Percentiles rank a stretch among this genome's conserved stretches.
Evolutionary conservation across 495 filamentous ascomycete genomes (phyloP).

Genomic region (Penicilliopsis zonata): DNA sequence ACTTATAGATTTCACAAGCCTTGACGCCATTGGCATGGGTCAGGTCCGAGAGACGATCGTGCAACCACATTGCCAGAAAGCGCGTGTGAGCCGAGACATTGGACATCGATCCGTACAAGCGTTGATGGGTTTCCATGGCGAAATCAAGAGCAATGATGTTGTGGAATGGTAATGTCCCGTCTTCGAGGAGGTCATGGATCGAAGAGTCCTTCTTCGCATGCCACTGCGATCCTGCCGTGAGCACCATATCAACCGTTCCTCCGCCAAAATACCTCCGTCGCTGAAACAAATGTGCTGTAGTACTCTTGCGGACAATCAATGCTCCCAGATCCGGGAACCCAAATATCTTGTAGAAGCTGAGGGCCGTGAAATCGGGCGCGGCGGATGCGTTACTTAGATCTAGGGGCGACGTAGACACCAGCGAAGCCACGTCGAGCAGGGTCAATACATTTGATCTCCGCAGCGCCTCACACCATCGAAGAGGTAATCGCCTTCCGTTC

Average conservation of each 20-base stretch:
- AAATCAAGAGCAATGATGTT: conserved; percentile 70
- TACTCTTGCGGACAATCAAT: conserved; percentile 65
- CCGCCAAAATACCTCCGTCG: conserved; percentile 78
- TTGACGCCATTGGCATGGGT: conserved; percentile 53
- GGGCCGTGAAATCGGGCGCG: conserved; percentile 75
- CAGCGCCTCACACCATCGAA: conserved; percentile 51
- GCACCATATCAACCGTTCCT: conserved; percentile 83
- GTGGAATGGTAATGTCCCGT: conserved; percentile 84
- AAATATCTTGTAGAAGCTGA: conserved; percentile 96
- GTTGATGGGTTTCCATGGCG: conserved; percentile 56
- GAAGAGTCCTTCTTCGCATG: conserved; percentile 58
- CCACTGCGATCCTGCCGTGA: conserved; percentile 35
- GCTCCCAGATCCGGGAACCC: conserved; percentile 89
- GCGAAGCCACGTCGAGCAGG: conserved; percentile 80
- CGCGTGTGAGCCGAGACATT: conserved; percentile 64
- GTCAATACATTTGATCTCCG: conserved; percentile 44
- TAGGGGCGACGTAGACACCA: conserved; percentile 65
- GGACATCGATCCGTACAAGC: conserved; percentile 58
- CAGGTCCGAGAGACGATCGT: conserved; percentile 44
- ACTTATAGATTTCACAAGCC: conserved; percentile 58
- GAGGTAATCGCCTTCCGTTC: conserved; percentile 69
- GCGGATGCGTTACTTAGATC: conserved; percentile 47
- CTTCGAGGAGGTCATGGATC: conserved; percentile 75
- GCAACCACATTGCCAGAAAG: conserved; percentile 47
- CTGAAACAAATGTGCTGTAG: conserved; percentile 48